These are phyloP conservation scores for Raddia guianensis DNA, from an alignment of 176 grass and related monocot species.

Conservation along the genomic window DNA sequence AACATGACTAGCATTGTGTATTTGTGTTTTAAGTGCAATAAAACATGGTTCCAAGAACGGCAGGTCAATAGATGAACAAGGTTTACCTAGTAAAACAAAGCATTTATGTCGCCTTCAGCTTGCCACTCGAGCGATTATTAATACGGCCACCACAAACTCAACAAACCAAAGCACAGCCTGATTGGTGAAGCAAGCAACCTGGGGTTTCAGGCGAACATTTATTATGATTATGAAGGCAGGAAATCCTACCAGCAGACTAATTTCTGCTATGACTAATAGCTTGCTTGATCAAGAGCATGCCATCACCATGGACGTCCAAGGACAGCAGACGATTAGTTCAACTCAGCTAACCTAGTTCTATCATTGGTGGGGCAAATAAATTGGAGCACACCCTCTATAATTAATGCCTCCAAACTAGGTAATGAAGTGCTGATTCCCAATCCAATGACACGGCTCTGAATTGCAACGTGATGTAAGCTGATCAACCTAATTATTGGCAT, in stretches of 20 bases:
- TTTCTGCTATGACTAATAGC: slow-evolving; percentile 16
- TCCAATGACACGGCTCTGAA: background rate
- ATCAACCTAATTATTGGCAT: background rate
- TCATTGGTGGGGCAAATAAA: slow-evolving; percentile 1
- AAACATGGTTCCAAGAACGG: background rate
- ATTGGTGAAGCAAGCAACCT: background rate
- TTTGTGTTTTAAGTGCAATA: background rate
- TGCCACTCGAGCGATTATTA: background rate
- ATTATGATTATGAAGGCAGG: background rate
- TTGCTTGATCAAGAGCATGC: background rate
- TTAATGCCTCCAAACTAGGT: slow-evolving; percentile 1
- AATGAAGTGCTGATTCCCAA: background rate
- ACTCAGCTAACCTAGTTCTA: slow-evolving; percentile 18
- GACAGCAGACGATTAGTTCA: background rate
- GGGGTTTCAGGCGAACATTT: slow-evolving; percentile 15
- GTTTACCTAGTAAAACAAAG: background rate
- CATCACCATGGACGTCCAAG: background rate
- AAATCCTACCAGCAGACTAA: background rate
- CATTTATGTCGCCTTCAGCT: background rate
- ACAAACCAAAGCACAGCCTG: background rate
- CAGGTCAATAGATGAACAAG: background rate
- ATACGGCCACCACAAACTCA: background rate
- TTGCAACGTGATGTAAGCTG: background rate
- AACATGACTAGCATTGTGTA: background rate
- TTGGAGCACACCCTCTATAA: background rate